Base-by-base conservation (phyloP, 257 asterid species). In the Forsythia viridissima region DNA sequence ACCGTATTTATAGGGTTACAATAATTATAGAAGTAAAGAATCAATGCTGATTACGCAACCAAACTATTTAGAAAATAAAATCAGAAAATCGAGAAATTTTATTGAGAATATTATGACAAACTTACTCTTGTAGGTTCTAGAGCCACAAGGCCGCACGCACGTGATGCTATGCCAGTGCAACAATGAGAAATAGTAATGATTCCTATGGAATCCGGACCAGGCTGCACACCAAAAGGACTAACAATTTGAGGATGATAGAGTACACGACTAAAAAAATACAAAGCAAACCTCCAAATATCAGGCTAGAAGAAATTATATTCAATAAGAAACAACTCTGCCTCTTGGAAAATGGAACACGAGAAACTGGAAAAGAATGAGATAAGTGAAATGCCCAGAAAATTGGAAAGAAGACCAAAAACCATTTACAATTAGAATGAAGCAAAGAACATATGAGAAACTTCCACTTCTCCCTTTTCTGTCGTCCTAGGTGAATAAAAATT, bases 81-180 rank as follows among this genome's bases (percentile, higher is more conserved):
- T 48, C 20, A 15, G 59, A 48, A 2, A 48, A 48, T 48, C 2
- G 20, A 13, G 20, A 48, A 48, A 15, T 48, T 48, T 48, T n/a
- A 4, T 15, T 48, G 20, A 48, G 1, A 1, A 15, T 48, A n/a
- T 20, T 68, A 37, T 57, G 8, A 51, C 18, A 78, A 63, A 87
- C 95, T 81, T 82, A 96, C 99, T 83, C 98, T 89, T 46, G 97
- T 86, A 71, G 99, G 99, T 76, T 96, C 98, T 41, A 96, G 79
- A 40, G 98, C 97, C 84, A 96, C 97, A 70, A 96, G 97, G 77
- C 98, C 97, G 65, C 99, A 96, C 30, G 99, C 99, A 85, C 99
- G 99, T 18, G 99, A 93, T 88, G 98, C 99, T 37, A 96, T 82
- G 73, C 91, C 91, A 85, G 86, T 82, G 88, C 91, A 83, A 77